phyloP scores from a whole-genome alignment of 2,329 filamentous ascomycete species.

The Fusarium napiforme region DNA sequence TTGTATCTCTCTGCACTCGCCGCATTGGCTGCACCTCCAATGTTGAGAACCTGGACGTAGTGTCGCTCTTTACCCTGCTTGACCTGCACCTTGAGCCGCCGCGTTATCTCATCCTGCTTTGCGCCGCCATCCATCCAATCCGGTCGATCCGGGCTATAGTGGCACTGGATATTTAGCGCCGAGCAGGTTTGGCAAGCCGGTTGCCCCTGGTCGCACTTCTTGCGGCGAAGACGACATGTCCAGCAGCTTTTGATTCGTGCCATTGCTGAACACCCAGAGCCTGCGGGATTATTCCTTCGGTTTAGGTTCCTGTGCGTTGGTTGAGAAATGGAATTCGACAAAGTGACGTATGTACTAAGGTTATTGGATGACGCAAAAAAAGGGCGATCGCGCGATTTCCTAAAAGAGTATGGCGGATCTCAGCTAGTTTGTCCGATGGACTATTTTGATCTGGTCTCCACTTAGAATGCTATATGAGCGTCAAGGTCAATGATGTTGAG shows the following conservation, averaged over 20 bases:
- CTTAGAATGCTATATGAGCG: too few species aligned
- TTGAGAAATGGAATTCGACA: too few species aligned
- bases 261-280: neutral
- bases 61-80: neutral
- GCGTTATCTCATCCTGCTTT: neutral
- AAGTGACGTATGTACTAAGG: too few species aligned
- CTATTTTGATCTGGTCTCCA: too few species aligned
- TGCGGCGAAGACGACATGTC: neutral
- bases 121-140: neutral
- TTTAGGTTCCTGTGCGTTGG: rapidly evolving
- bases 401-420: neutral
- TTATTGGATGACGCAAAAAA: too few species aligned
- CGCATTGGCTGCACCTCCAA: neutral
- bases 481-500: too few species aligned
- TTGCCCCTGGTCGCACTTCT: neutral
- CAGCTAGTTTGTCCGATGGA: too few species aligned
- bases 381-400: neutral
- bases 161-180: neutral
- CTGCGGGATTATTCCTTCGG: too few species aligned
- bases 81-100: neutral
- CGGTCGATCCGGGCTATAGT: neutral
- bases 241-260: neutral
- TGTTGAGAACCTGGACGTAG: neutral
- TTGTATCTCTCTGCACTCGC: neutral
- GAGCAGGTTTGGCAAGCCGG: neutral